These are phyloP conservation scores for Lyophyllum atratum DNA, from an alignment of 768 basidiomycete species.

Conservation along the genomic window DNA sequence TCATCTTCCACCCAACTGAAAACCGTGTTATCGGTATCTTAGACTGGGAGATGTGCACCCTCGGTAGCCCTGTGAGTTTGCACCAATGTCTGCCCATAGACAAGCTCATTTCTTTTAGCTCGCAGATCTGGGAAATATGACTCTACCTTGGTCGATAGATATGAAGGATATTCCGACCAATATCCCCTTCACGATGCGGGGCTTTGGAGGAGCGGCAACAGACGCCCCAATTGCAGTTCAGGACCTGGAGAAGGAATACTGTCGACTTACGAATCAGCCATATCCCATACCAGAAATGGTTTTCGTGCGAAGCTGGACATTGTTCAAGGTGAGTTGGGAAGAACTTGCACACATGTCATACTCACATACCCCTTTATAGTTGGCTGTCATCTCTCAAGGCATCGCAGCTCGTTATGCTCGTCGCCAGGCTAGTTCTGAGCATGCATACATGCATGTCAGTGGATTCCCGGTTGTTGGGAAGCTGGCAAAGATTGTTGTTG, in stretches of 20 bases:
- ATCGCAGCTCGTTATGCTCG: conserved; percentile 86
- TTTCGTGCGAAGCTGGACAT: conserved; percentile 85
- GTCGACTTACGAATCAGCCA: conserved; percentile 58
- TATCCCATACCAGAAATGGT: conserved; percentile 81
- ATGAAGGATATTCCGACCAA: conserved; percentile 35
- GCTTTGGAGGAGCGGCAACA: conserved; percentile 62
- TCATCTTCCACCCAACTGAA: conserved; percentile 92
- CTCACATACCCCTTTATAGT: conserved; percentile 34
- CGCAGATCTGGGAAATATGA: conserved; percentile 89
- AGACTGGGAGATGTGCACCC: conserved; percentile 97
- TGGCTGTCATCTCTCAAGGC: conserved; percentile 84
- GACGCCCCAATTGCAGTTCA: conserved; percentile 66
- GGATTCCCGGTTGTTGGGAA: conserved; percentile 65
- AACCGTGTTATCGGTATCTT: conserved; percentile 92
- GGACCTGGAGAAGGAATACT: conserved; percentile 82
- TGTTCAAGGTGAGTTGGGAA: conserved; percentile 63
- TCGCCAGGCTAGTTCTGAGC: conserved; percentile 88
- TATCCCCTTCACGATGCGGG: conserved; percentile 35
- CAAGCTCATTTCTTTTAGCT: conserved; percentile 41
- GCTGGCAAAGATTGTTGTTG: conserved; percentile 59
- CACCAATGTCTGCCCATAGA: neutral
- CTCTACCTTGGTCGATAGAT: conserved; percentile 78
- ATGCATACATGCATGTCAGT: conserved; percentile 47
- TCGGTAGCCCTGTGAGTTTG: conserved; percentile 79
- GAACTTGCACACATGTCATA: neutral